Evolutionary conservation across 768 basidiomycete species (phyloP).

Genomic region (Paxillus involutus): DNA sequence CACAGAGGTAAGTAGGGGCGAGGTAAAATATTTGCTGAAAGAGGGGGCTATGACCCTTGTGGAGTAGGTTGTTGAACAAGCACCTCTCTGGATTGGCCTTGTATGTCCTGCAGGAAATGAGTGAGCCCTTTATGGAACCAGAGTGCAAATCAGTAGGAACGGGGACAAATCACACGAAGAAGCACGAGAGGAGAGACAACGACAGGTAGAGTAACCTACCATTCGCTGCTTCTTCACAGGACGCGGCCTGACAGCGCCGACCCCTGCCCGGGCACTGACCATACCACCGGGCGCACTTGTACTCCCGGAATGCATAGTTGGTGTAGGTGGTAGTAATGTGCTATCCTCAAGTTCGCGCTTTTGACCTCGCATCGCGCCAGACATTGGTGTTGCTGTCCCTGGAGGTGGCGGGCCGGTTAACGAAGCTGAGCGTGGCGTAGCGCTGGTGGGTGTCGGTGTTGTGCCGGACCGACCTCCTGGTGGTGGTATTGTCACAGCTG

Average conservation of each 20-base stretch:
- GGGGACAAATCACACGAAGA: not conserved
- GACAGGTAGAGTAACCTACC: constrained; percentile 43
- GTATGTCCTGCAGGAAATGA: constrained; percentile 47
- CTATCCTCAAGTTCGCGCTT: constrained; percentile 33
- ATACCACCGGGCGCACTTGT: constrained; percentile 30
- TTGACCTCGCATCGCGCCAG: constrained; percentile 27
- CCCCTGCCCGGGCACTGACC: constrained; percentile 58
- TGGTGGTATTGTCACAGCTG: constrained; percentile 34
- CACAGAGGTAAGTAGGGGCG: not conserved
- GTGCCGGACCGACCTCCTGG: constrained; percentile 24
- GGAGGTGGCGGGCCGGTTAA: constrained; percentile 25
- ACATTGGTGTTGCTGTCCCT: constrained; percentile 11
- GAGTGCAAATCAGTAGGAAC: not conserved
- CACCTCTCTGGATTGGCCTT: constrained; percentile 62
- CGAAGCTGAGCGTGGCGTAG: constrained; percentile 29
- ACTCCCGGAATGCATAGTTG: constrained; percentile 19
- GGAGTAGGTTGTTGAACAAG: constrained; percentile 74
- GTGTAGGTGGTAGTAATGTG: constrained; percentile 19
- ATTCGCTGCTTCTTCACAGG: constrained; percentile 76
- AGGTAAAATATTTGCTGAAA: not conserved
- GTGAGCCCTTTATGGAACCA: constrained; percentile 8
- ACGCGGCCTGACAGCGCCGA: constrained; percentile 56
- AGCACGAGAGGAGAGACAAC: not conserved
- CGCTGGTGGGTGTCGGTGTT: constrained; percentile 33
- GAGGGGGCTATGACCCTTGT: constrained; percentile 50